These are phyloP conservation scores for Picea abies DNA, from an alignment of 83 land plant genomes.

Conservation along the genomic window DNA sequence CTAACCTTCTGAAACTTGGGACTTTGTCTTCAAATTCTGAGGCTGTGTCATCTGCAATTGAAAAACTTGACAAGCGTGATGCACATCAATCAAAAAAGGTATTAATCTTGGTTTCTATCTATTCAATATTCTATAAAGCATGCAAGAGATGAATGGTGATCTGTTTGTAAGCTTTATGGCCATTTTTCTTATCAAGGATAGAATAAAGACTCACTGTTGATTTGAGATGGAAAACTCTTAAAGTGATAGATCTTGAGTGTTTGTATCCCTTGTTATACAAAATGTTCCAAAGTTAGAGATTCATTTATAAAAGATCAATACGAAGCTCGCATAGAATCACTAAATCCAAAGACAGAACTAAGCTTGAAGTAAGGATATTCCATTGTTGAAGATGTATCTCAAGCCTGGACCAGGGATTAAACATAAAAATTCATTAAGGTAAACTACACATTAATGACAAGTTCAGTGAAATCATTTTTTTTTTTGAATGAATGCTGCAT, in stretches of 20 bases:
- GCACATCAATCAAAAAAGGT: slow-evolving; percentile 4
- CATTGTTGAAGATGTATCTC: neutral
- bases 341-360: slow-evolving; percentile 1
- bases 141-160: neutral
- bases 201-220: neutral
- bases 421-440: too few species aligned
- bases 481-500: too few species aligned
- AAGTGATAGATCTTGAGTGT: neutral
- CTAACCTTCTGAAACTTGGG: slow-evolving; percentile 3
- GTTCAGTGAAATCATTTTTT: too few species aligned
- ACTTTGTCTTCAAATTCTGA: neutral
- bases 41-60: neutral
- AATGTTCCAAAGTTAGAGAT: too few species aligned
- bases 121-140: slow-evolving; percentile 6
- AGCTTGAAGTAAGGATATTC: neutral
- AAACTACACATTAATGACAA: too few species aligned
- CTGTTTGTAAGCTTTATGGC: neutral
- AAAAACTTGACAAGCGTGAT: neutral
- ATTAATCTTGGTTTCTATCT: neutral
- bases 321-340: neutral
- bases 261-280: neutral
- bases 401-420: too few species aligned
- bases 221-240: neutral
- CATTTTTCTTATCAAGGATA: neutral
- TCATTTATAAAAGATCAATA: neutral